These are phyloP conservation scores for Prunella vulgaris DNA, from an alignment of 257 asterid species.

Conservation along the genomic window DNA sequence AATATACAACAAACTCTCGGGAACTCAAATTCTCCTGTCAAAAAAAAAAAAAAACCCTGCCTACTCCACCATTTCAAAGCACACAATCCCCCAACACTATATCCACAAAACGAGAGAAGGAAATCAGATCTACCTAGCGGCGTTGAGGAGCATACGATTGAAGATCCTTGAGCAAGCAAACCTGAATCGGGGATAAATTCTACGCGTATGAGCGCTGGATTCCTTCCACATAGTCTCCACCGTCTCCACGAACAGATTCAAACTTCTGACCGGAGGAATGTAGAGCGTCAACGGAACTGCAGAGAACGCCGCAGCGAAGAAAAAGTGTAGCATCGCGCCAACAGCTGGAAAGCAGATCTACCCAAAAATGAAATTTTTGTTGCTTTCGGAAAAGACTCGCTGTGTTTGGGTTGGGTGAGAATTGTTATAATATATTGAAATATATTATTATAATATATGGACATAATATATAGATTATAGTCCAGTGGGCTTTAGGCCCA, in stretches of 20 bases:
- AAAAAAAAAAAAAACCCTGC: too few species aligned
- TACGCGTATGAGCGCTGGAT: constrained; percentile 43
- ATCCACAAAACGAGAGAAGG: neutral
- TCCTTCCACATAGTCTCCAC: constrained; percentile 69
- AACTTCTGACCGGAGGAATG: constrained; percentile 79
- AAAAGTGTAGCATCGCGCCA: constrained; percentile 62
- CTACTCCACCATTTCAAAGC: neutral
- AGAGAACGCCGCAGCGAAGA: constrained; percentile 74
- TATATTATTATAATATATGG: too few species aligned
- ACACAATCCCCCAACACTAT: neutral
- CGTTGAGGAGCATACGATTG: constrained; percentile 39
- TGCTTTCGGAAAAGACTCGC: neutral
- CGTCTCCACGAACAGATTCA: constrained; percentile 64
- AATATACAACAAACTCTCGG: neutral
- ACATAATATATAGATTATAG: too few species aligned
- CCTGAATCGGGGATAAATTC: constrained; percentile 64
- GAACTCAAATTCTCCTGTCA: constrained; percentile 4
- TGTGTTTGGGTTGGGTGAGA: too few species aligned
- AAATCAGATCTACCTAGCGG: constrained; percentile 16
- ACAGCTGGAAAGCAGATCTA: neutral
- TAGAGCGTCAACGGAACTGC: constrained; percentile 83
- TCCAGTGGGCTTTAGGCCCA: too few species aligned
- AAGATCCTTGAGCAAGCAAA: constrained; percentile 67
- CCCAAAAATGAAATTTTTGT: neutral
- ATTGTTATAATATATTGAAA: too few species aligned